A percentile compares a stretch with the other conserved stretches of the same genome.
Evolutionary conservation across 2,329 filamentous ascomycete species (phyloP).

Genomic region (Xylariaceae sp.): DNA sequence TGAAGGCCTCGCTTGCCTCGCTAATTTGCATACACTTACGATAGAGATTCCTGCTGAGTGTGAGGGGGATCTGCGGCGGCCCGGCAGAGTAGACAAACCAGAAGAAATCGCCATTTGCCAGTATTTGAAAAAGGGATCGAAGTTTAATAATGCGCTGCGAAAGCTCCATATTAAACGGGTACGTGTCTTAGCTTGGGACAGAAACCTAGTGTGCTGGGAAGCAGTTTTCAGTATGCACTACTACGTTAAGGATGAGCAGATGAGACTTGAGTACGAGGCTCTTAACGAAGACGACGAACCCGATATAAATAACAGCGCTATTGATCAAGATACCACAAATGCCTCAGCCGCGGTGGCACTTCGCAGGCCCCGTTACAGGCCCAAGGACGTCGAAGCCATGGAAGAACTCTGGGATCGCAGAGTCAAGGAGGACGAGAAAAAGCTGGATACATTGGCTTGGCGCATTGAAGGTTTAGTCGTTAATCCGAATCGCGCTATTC

Average conservation of each 20-base stretch:
- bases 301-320: neutral
- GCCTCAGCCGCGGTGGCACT: neutral
- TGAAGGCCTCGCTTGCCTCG: slow-evolving; percentile 15
- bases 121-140: slow-evolving; percentile 34
- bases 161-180: slow-evolving; percentile 37
- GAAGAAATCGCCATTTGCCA: slow-evolving; percentile 35
- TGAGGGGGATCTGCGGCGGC: slow-evolving; percentile 5
- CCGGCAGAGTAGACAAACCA: slow-evolving; percentile 8
- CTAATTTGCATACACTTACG: slow-evolving; percentile 40
- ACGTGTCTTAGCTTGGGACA: slow-evolving; percentile 34
- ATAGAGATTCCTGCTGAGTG: slow-evolving; percentile 39
- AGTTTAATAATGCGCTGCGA: slow-evolving; percentile 33
- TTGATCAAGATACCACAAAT: neutral
- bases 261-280: slow-evolving; percentile 1
- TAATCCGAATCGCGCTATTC: slow-evolving; percentile 20
- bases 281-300: neutral
- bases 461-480: slow-evolving; percentile 26
- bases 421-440: neutral
- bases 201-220: slow-evolving; percentile 18
- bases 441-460: slow-evolving; percentile 18
- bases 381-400: slow-evolving; percentile 18
- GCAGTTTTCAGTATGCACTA: slow-evolving; percentile 23
- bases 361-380: slow-evolving; percentile 1
- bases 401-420: slow-evolving; percentile 6
- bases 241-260: slow-evolving; percentile 17